These are phyloP conservation scores for Alternaria conjuncta DNA, from an alignment of 2,329 filamentous ascomycete species.

Conservation along the genomic window DNA sequence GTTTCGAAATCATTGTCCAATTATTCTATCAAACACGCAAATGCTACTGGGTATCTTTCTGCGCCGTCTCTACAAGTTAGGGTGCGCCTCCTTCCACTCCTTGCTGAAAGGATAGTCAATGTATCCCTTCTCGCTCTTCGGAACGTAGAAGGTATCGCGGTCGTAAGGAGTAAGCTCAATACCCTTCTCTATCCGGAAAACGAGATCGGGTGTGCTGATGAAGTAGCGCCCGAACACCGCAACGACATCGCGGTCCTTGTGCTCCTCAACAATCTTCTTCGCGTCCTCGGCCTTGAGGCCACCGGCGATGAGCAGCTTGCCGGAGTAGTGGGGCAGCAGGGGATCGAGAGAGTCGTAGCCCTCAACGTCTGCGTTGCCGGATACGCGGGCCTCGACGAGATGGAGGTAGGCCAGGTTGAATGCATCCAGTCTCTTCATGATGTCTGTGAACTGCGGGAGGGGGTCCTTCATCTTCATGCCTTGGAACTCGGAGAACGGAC, in stretches of 20 bases:
- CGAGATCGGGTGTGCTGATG: constrained; percentile 58
- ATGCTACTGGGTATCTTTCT: background rate
- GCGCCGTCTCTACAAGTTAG: background rate
- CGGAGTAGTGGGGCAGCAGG: constrained; percentile 31
- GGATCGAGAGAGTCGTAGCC: constrained; percentile 29
- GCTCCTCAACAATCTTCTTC: constrained; percentile 47
- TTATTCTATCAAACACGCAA: background rate
- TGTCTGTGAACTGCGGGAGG: constrained; percentile 66
- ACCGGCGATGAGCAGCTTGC: constrained; percentile 51
- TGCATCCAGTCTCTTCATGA: constrained; percentile 59
- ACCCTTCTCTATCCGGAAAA: constrained; percentile 53
- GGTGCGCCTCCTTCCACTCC: constrained; percentile 20
- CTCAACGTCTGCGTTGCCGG: constrained; percentile 50
- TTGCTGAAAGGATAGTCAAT: constrained; percentile 46
- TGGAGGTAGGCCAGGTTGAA: constrained; percentile 59
- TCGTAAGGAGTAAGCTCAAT: constrained; percentile 55
- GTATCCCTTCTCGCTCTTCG: constrained; percentile 48
- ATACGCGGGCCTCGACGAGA: constrained; percentile 64
- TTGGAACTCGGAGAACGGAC: constrained; percentile 67
- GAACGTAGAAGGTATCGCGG: constrained; percentile 54
- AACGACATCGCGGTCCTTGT: constrained; percentile 52
- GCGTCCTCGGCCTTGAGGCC: constrained; percentile 52
- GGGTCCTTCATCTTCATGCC: constrained; percentile 69
- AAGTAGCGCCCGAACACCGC: constrained; percentile 59
- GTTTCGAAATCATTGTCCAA: background rate